Base-by-base conservation (phyloP, 2,329 filamentous ascomycete species). In the Geosmithia putterillii region DNA sequence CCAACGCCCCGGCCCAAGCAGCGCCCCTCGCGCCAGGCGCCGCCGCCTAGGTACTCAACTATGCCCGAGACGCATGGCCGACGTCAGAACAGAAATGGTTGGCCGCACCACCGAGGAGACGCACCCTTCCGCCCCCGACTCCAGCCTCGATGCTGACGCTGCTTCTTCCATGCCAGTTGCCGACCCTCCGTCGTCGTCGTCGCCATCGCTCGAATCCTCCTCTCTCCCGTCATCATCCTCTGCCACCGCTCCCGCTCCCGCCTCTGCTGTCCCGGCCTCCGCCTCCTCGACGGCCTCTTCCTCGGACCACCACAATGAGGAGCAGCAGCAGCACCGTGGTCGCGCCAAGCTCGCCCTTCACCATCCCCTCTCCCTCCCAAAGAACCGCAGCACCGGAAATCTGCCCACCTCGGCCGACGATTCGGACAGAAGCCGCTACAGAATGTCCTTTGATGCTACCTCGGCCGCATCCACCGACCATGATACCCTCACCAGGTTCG, bases 401-500 rank as follows among this genome's bases (percentile, higher is more conserved):
- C 66, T 81, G 46, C 62, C 67, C 45, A 58, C 71, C 49, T 57
- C 65, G 49, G 58, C 59, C 49, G 70, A 74, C 47, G 61, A 54
- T n/a, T 62, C 74, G 42, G 76, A 81, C 51, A 76, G 73, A 49
- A 69, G 72, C 51, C 69, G 76, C 64, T 71, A 79, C 58, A 81
- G 83, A 47, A 81, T 86, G 63, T 90, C 86, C 42, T 80, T 89
- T 56, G 87, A 92, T 60, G 79, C 78, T 36, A 6, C 39, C 3
- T 75, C 79, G 42, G 70, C 76, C 50, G 62, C 63, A 47, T 57
- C 62, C 47, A 63, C 69, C 53, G 82, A 85, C 52, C 77, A 78
- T 64, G 85, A 89, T 59, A 69, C 76, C 54, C 68, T 86, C 62
- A 73, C 82, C 63, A 88, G 84, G 86, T 92, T 51, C 45, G 64